Evolutionary conservation across 768 basidiomycete genomes (phyloP), one percentile per base, ranked within the genome.

Genomic region (Tricholoma bakamatsutake): DNA sequence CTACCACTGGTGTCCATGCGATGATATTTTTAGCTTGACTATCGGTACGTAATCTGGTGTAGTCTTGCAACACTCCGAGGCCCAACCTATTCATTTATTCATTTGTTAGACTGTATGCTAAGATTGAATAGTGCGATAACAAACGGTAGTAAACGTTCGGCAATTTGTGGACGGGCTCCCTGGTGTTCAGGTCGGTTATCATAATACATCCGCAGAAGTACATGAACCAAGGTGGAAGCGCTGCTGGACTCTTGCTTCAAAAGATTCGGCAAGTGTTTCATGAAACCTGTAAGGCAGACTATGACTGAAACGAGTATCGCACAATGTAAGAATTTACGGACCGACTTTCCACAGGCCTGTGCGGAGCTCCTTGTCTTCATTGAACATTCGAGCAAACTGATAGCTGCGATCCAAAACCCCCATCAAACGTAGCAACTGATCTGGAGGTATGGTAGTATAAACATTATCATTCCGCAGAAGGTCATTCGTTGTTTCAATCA

Each of bases 281-380:
- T 99, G 75, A 99, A 99, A 6, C 97, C 95, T 98, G 57, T 11
- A 15, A 43, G 18, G 45, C 15, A 39, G 10, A 51, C 35, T 53
- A 45, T 37, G 21, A 21, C 12, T 8, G 5, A 21, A 30, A 33
- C 35, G 47, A 8, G 6, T 24, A 15, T 27, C 11, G 12, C 8
- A 11, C 39, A 21, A 54, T 55, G 9, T 24, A 35, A 34, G 28
- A 46, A 17, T 30, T 12, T 33, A 85, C 95, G 72, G 59, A 93
- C 95, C 96, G 64, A 98, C 97, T 97, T 96, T 98, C 97, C 97
- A 99, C 55, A 99, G 75, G 4, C 91, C 94, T 46, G 93, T 98
- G 12, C 97, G 82, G 33, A 99, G 79, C 49, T 98, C 97, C 74
- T 96, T 97, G 70, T 98, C 94, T 50, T 97, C 97, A 66, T 99